Evolutionary conservation across 495 filamentous ascomycete species (phyloP), one percentile per base, ranked within the genome.

Genomic region (Talaromyces stipitatus): DNA sequence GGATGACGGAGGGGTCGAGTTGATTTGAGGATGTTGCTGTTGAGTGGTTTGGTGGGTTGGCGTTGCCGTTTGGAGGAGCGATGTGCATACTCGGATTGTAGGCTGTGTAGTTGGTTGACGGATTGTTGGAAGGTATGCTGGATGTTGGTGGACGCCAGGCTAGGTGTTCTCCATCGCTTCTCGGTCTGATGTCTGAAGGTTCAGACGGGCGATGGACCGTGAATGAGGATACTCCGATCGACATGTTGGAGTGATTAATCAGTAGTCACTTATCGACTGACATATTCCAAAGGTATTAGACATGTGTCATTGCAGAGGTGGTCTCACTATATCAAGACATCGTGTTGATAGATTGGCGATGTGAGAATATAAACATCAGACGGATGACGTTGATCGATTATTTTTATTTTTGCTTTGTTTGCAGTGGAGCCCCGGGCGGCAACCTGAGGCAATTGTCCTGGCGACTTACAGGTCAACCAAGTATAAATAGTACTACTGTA

Each of bases 131-230:
- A 9, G 36, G 14, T 2, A 18, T 20, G 3, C 45, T 30, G 33
- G 30, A 48, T 60, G 41, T 61, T 28, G 58, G 61, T 11, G 63
- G 65, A n/a, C 63, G 65, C 65, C 65, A 67, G 58, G 60, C 65
- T 30, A 46, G 23, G 18, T 55, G 46, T 41, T 51, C 48, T 16
- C 24, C 27, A 29, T 51, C 24, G 16, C 23, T 14, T 51, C 27
- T 33, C 2, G 27, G 32, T 54, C 51, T 33, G 18, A 22, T 23
- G 20, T 23, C 51, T 11, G 29, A 14, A 10, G 48, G 14, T 16
- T 51, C 48, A 18, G 27, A 30, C 20, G 48, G 22, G 24, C 20
- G n/a, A 1, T 28, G 27, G 20, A 9, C 24, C 2, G 20, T 14
- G 43, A 18, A 4, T 48, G 45, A 11, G 16, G 1, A 20, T 10